Base-by-base conservation (phyloP, 1,284 basidiomycete species). In the Phaffia rhodozyma region DNA sequence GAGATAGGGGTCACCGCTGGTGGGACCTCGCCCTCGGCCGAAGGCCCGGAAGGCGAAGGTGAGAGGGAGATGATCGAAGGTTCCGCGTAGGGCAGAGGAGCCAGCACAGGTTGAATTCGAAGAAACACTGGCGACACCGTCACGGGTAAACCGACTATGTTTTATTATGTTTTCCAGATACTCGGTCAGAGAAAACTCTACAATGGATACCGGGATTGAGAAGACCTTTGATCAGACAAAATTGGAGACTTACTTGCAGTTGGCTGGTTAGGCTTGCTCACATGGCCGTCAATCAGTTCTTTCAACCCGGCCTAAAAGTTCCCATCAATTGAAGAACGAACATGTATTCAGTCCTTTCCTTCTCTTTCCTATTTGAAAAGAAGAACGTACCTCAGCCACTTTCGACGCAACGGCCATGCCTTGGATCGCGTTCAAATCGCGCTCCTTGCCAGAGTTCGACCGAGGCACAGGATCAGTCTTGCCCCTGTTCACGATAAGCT, bases 41-140 rank as follows among this genome's bases (percentile, higher is more conserved):
- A n/a, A n/a, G n/a, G n/a, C n/a, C n/a, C n/a, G n/a, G 47, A 69
- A 55, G 52, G 70, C 63, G 55, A 74, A 67, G 30, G 69, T 58
- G 53, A 9, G 62, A 58, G 6, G 60, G 38, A 43, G 38, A 43
- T 43, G 13, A 43, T 43, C 13, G 57, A 9, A 73, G 75, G 67
- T 73, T 72, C 23, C 59, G 73, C 70, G 66, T 75, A 78, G 25
- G 81, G 76, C 60, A 86, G 79, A 0, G 82, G 78, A 1, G 81
- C 83, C 64, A 84, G 80, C 76, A 86, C 86, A 1, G 94, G 91
- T 73, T 98, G 93, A 49, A 99, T 82, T 67, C 94, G 90, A 59
- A 98, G 82, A 75, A 91, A 97, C 58, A 98, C 84, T 60, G 92
- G 86, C 52, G 92, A 90, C 66, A 88, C 89, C 4, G 89, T 89